A percentile compares a stretch with the other conserved stretches of the same genome.
Conservation (phyloP, 345 rosid species). For the Dovyalis caffra region DNA sequence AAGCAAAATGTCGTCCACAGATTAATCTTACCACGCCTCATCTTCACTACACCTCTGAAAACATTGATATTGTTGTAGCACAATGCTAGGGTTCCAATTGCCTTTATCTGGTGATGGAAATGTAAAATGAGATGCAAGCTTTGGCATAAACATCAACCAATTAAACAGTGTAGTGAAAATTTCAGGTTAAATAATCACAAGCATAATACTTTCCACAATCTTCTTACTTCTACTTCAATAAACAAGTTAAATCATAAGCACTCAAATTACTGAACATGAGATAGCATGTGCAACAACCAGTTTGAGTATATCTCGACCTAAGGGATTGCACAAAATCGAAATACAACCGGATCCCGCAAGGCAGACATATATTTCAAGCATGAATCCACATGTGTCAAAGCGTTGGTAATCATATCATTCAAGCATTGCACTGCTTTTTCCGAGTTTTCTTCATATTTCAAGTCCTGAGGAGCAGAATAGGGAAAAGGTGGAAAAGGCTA, state of each 20-base stretch:
- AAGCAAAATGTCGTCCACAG: constrained; percentile 1
- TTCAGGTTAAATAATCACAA: too few species aligned
- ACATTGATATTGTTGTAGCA: constrained; percentile 90
- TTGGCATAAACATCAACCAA: neutral
- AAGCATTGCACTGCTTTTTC: constrained; percentile 79
- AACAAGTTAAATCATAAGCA: too few species aligned
- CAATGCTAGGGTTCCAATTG: constrained; percentile 87
- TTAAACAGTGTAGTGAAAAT: neutral
- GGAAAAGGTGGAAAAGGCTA: neutral
- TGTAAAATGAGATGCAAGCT: constrained; percentile 22
- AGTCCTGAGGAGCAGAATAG: constrained; percentile 51
- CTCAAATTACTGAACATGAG: too few species aligned
- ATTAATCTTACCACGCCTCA: constrained; percentile 85
- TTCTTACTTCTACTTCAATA: too few species aligned
- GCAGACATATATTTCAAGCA: constrained; percentile 70
- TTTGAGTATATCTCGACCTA: constrained; percentile 35
- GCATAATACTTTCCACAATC: too few species aligned
- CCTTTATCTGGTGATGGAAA: constrained; percentile 66
- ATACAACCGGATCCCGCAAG: constrained; percentile 62
- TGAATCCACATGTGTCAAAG: constrained; percentile 69
- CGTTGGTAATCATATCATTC: constrained; percentile 93
- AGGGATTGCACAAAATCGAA: constrained; percentile 91
- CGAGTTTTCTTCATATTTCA: constrained; percentile 80
- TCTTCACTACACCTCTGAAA: constrained; percentile 88
- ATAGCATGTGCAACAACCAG: neutral